phyloP scores from a whole-genome alignment of 1,284 basidiomycete species.

The Ganoderma boninense region DNA sequence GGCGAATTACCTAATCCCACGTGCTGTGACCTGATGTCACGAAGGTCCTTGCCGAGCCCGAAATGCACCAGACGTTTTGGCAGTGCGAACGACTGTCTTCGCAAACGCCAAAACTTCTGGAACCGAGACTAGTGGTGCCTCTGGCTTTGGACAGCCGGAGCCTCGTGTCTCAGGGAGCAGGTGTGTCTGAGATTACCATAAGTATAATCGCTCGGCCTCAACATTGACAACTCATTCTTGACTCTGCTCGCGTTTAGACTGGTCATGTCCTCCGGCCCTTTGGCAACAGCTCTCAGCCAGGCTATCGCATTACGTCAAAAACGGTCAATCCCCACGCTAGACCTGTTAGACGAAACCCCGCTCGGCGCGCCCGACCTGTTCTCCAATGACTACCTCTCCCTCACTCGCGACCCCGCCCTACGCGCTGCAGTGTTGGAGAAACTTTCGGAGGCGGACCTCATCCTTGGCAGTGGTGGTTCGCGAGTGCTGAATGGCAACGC shows the following conservation, averaged over 20 bases:
- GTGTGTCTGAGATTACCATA: not conserved
- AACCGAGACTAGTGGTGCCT: no score
- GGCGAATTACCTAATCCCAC: no score
- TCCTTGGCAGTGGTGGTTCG: constrained; percentile 88
- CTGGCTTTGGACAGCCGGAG: not conserved
- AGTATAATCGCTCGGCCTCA: not conserved
- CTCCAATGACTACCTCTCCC: constrained; percentile 92
- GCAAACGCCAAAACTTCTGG: no score
- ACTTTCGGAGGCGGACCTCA: constrained; percentile 56
- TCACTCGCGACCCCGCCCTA: constrained; percentile 69
- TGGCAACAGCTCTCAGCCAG: not conserved
- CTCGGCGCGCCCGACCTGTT: constrained; percentile 67
- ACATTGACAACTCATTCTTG: not conserved
- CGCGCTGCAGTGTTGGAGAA: constrained; percentile 61
- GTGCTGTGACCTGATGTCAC: no score
- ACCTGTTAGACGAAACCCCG: not conserved
- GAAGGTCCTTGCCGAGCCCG: no score
- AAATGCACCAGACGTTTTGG: no score
- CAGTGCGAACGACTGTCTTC: no score
- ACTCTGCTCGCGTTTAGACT: not conserved
- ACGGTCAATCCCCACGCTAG: not conserved
- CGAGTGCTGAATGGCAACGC: constrained; percentile 80
- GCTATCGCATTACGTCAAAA: constrained; percentile 1
- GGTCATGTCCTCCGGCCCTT: not conserved
- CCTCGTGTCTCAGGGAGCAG: not conserved